These are phyloP conservation scores for Aureococcus anophagefferens DNA, from an alignment of 108 stramenopile genomes.

Conservation along the genomic window DNA sequence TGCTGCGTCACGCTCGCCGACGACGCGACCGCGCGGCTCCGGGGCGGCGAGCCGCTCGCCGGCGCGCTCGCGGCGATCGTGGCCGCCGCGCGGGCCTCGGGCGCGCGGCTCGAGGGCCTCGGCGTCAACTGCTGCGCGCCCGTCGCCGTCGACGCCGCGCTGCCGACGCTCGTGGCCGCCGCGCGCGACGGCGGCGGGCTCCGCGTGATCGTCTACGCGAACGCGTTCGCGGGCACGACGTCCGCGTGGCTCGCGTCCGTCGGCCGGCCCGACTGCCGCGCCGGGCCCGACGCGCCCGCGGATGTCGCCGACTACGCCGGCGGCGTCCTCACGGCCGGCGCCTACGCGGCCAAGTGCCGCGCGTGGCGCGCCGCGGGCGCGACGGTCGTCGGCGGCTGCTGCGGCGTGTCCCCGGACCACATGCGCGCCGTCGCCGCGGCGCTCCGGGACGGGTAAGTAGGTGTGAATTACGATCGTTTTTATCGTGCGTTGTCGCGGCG, in stretches of 20 bases:
- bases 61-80: background rate
- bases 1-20: background rate
- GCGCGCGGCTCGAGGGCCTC: background rate
- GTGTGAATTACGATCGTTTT: too few species aligned
- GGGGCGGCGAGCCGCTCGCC: background rate
- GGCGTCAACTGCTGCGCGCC: background rate
- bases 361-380: background rate
- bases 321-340: background rate
- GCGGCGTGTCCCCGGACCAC: background rate
- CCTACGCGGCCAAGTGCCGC: background rate
- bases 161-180: background rate
- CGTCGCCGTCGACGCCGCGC: background rate
- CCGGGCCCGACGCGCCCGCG: background rate
- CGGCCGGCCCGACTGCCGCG: background rate
- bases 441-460: too few species aligned
- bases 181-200: background rate
- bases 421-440: too few species aligned
- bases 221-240: background rate
- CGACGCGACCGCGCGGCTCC: background rate
- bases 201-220: background rate
- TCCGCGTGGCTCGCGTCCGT: background rate
- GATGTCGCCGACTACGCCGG: background rate
- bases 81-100: background rate
- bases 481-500: too few species aligned
- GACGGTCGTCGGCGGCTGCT: slow-evolving; percentile 1